These are phyloP conservation scores for Aegilops sharonensis DNA, from an alignment of 176 grass and related monocot genomes.

Conservation along the genomic window DNA sequence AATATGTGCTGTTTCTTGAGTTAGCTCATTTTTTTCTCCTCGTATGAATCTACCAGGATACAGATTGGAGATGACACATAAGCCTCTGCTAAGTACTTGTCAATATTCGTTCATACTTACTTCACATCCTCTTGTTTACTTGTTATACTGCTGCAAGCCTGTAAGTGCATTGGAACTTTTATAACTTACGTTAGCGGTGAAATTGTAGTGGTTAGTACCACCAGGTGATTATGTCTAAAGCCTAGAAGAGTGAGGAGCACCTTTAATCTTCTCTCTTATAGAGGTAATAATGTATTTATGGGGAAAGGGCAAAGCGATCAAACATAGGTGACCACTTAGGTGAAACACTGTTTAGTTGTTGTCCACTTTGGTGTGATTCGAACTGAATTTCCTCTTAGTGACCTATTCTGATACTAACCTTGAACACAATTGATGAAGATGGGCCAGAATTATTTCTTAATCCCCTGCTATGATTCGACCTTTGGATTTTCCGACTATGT, in stretches of 20 bases:
- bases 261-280: background rate
- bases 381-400: background rate
- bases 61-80: background rate
- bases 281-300: background rate
- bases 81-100: background rate
- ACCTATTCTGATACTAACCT: background rate
- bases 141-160: background rate
- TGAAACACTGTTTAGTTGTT: background rate
- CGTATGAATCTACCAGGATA: background rate
- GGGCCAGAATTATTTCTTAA: background rate
- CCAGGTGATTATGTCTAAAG: background rate
- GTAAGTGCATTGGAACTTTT: background rate
- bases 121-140: background rate
- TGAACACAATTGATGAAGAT: background rate
- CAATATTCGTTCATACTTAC: background rate
- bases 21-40: background rate
- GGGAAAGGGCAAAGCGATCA: background rate
- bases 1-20: slow-evolving; percentile 17
- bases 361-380: background rate
- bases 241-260: background rate
- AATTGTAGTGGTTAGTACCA: background rate
- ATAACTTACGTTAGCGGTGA: background rate
- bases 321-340: background rate
- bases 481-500: background rate
- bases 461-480: background rate